Percentiles rank a stretch among this genome's conserved stretches.
Evolutionary conservation across 345 rosid species (phyloP).

Genomic region (Iberis pinnata): DNA sequence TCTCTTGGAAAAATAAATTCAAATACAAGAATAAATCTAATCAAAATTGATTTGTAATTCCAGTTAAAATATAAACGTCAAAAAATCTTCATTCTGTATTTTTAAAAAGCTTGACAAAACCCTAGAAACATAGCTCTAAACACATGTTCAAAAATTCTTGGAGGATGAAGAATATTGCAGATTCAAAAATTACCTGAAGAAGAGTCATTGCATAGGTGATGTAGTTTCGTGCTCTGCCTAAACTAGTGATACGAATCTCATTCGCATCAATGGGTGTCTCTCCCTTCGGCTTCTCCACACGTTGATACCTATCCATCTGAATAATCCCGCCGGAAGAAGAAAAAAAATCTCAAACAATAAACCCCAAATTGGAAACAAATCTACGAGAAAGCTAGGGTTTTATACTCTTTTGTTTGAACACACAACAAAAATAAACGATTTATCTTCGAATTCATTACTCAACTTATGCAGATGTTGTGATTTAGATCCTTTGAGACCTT

Average conservation of each 20-base stretch:
- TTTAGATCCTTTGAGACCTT: slow-evolving; percentile 19
- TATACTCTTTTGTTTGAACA: slow-evolving; percentile 1
- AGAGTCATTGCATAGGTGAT: slow-evolving; percentile 78
- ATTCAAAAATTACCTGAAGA: slow-evolving; percentile 41
- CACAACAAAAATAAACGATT: not conserved
- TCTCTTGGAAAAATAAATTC: too few relatives aligned
- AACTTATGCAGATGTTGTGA: slow-evolving; percentile 20
- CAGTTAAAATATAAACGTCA: not conserved
- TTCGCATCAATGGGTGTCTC: slow-evolving; percentile 48
- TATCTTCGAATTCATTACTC: slow-evolving; percentile 9
- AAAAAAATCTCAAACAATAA: not conserved
- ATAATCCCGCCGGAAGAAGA: not conserved
- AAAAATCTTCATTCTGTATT: not conserved
- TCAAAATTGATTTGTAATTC: too few relatives aligned
- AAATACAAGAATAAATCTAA: too few relatives aligned
- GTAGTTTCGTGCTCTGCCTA: slow-evolving; percentile 33
- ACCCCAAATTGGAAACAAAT: slow-evolving; percentile 9
- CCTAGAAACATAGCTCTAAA: slow-evolving; percentile 12
- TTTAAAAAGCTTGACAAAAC: not conserved
- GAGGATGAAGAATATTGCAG: not conserved
- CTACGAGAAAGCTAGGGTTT: slow-evolving; percentile 22
- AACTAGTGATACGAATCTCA: slow-evolving; percentile 37
- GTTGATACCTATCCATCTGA: slow-evolving; percentile 70
- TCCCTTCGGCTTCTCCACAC: slow-evolving; percentile 61
- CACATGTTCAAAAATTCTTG: not conserved